Evolutionary conservation across 1,139 yeast species (phyloP).

Genomic region (Nakaseomyces nivariensis): DNA sequence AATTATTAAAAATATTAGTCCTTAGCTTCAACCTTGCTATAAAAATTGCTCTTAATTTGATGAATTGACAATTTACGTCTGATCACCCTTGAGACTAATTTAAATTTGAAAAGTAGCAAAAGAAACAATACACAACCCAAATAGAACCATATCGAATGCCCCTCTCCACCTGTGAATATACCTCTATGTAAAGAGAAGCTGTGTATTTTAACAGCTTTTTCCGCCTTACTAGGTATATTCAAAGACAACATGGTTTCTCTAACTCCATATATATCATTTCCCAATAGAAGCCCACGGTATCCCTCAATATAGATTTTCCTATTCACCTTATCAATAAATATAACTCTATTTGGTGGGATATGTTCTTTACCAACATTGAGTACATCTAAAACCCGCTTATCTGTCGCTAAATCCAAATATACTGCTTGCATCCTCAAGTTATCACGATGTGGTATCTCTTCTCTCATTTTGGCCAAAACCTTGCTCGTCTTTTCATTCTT

Average conservation of each 20-base stretch:
- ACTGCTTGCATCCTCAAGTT: constrained; percentile 40
- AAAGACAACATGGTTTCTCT: constrained; percentile 16
- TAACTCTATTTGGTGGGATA: constrained; percentile 11
- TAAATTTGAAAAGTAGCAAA: neutral
- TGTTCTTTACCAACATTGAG: constrained; percentile 35
- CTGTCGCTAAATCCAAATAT: constrained; percentile 42
- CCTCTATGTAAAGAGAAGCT: neutral
- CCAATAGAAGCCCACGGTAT: constrained; percentile 12
- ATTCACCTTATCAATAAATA: constrained; percentile 32
- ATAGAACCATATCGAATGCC: neutral
- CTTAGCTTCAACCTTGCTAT: neutral
- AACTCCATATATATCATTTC: constrained; percentile 10
- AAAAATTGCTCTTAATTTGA: neutral
- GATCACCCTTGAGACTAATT: neutral
- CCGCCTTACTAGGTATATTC: constrained; percentile 14
- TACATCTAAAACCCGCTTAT: constrained; percentile 29
- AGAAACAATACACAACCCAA: neutral
- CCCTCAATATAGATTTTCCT: constrained; percentile 25
- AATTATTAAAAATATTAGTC: neutral
- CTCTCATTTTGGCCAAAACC: constrained; percentile 39
- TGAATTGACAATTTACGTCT: neutral
- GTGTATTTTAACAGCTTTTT: neutral
- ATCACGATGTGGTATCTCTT: constrained; percentile 38
- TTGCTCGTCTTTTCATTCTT: constrained; percentile 34
- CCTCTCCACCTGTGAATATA: neutral